phyloP scores from a whole-genome alignment of 2,329 filamentous ascomycete species.

The Beauveria australis region DNA sequence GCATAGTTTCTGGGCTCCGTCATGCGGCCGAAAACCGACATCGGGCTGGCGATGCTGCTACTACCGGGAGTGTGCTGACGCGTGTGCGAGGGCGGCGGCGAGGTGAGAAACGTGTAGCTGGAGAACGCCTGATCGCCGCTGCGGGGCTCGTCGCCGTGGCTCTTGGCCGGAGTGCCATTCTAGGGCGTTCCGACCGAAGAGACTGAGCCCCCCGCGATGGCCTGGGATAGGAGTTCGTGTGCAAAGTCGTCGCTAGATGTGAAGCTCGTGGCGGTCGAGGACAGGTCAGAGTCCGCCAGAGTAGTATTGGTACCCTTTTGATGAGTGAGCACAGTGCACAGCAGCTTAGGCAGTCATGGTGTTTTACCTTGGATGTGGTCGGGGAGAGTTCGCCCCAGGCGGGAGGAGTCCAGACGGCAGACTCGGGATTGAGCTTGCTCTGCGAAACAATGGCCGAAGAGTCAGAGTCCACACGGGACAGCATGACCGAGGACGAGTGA shows the following conservation, averaged over 20 bases:
- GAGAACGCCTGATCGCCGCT: neutral
- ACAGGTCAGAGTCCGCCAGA: neutral
- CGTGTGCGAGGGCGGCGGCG: neutral
- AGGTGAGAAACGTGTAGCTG: neutral
- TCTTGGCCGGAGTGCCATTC: constrained; percentile 12
- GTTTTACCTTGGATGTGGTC: neutral
- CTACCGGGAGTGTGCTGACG: neutral
- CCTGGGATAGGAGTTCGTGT: neutral
- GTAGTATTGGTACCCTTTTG: neutral
- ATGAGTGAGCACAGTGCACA: neutral
- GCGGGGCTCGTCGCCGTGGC: neutral
- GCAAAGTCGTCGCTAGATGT: neutral
- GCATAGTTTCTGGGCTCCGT: constrained; percentile 36
- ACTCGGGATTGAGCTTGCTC: constrained; percentile 8
- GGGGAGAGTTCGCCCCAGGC: neutral
- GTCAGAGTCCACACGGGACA: neutral
- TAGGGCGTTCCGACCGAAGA: constrained; percentile 12
- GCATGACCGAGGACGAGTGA: neutral
- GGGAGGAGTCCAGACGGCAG: constrained; percentile 5
- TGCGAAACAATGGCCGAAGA: neutral
- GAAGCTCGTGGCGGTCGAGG: neutral
- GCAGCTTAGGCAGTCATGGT: neutral
- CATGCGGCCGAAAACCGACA: constrained; percentile 15
- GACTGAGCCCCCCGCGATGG: constrained; percentile 7
- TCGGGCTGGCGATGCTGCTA: constrained; percentile 5